Evolutionary conservation across 805 yeast genomes (phyloP).

Genomic region (Lipomyces anomalus): DNA sequence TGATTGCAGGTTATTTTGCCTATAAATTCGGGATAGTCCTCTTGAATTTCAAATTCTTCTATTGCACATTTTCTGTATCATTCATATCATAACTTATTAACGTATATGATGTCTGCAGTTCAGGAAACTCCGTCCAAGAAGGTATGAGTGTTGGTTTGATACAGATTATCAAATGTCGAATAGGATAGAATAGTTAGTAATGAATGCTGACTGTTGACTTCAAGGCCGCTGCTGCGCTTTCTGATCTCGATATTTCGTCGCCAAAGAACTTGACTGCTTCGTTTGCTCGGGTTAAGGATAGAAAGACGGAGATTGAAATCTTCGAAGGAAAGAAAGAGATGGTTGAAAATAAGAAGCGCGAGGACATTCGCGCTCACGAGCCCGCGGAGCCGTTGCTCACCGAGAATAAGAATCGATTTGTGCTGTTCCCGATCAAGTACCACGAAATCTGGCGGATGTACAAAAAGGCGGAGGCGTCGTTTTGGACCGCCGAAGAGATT

Average conservation of each 20-base stretch:
- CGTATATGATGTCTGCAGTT: too few relatives aligned
- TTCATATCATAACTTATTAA: too few relatives aligned
- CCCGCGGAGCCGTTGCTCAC: constrained; percentile 80
- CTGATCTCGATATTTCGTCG: constrained; percentile 18
- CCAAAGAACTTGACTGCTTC: constrained; percentile 18
- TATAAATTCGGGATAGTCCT: too few relatives aligned
- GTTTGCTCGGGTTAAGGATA: constrained; percentile 4
- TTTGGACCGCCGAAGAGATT: constrained; percentile 99
- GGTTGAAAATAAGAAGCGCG: constrained; percentile 26
- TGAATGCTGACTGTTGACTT: too few relatives aligned
- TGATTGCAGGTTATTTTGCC: too few relatives aligned
- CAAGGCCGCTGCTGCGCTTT: constrained; percentile 22
- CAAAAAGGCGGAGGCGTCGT: constrained; percentile 98
- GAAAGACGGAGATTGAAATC: constrained; percentile 5
- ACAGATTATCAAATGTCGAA: too few relatives aligned
- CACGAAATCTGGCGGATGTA: constrained; percentile 98
- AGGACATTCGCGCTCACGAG: constrained; percentile 62
- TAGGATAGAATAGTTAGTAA: too few relatives aligned
- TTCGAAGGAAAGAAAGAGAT: constrained; percentile 3
- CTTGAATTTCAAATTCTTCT: too few relatives aligned
- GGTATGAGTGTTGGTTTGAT: too few relatives aligned
- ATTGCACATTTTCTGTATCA: too few relatives aligned
- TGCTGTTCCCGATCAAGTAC: constrained; percentile 91
- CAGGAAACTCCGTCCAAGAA: too few relatives aligned
- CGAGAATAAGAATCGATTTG: constrained; percentile 85